A percentile compares a stretch with the other conserved stretches of the same genome.
phyloP scores from a whole-genome alignment of 2,329 filamentous ascomycete genomes.

The Microthyrium microscopicum region DNA sequence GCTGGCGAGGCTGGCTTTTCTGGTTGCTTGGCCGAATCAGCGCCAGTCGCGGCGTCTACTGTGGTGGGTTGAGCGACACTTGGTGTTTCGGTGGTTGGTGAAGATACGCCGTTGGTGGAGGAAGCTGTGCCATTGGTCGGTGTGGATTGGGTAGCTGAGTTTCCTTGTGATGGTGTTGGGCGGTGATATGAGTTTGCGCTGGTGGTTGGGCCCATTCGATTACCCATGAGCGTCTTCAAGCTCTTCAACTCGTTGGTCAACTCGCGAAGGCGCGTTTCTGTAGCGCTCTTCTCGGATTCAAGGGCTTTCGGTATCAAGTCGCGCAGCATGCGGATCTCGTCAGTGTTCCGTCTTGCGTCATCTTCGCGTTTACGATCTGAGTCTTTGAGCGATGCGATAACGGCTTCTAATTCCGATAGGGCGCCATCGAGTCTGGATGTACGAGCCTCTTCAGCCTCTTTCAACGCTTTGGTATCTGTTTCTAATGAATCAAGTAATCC shows the following conservation, averaged over 20 bases:
- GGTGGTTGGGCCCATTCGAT: slow-evolving; percentile 31
- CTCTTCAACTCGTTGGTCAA: slow-evolving; percentile 79
- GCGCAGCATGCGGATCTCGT: slow-evolving; percentile 70
- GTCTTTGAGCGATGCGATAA: slow-evolving; percentile 66
- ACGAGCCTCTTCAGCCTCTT: slow-evolving; percentile 68
- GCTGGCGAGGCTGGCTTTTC: slow-evolving; percentile 11
- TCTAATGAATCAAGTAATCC: slow-evolving; percentile 78
- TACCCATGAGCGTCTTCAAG: slow-evolving; percentile 69
- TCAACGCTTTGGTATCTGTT: slow-evolving; percentile 76
- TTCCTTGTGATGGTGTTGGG: slow-evolving; percentile 5
- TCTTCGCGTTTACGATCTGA: slow-evolving; percentile 70
- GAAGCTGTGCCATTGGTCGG: not conserved
- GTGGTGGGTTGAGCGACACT: slow-evolving; percentile 6
- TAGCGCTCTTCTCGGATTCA: slow-evolving; percentile 69
- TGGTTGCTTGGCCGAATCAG: slow-evolving; percentile 7
- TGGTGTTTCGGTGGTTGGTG: not conserved
- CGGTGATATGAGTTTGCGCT: slow-evolving; percentile 9
- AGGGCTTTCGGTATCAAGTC: slow-evolving; percentile 79
- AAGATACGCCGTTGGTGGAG: slow-evolving; percentile 3
- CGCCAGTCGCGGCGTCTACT: not conserved
- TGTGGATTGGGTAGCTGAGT: no score
- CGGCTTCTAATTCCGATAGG: slow-evolving; percentile 67
- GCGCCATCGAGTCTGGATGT: slow-evolving; percentile 71
- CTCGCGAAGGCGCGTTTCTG: slow-evolving; percentile 67
- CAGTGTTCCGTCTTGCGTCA: slow-evolving; percentile 68